Conservation (phyloP, 805 yeast species). For the Spencermartinsiella europaea region DNA sequence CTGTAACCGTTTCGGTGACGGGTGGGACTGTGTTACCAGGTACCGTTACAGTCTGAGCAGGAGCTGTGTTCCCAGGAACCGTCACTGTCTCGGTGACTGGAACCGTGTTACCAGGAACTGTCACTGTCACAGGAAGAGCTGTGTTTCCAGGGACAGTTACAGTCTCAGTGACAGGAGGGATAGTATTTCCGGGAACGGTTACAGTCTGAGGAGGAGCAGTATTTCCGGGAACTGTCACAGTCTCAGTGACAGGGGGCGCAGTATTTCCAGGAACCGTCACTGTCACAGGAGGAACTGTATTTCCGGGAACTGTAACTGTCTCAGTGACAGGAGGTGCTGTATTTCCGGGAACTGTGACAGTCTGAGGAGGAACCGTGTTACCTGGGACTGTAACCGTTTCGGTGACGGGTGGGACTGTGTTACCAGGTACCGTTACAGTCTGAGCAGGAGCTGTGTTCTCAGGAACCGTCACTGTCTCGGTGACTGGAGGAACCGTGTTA, state of each 20-base stretch:
- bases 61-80: slow-evolving; percentile 9
- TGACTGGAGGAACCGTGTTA: slow-evolving; percentile 10
- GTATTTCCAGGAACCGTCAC: neutral
- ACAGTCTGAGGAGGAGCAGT: slow-evolving; percentile 11
- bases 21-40: slow-evolving; percentile 16
- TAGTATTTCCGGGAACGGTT: slow-evolving; percentile 15
- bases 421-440: slow-evolving; percentile 7
- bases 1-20: slow-evolving; percentile 12
- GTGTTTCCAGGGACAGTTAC: slow-evolving; percentile 12
- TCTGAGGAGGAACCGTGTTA: slow-evolving; percentile 9
- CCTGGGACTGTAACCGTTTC: slow-evolving; percentile 20
- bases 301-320: slow-evolving; percentile 4
- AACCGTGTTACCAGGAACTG: slow-evolving; percentile 9
- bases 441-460: slow-evolving; percentile 12
- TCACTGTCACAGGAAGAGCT: slow-evolving; percentile 10
- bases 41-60: slow-evolving; percentile 8
- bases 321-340: slow-evolving; percentile 11
- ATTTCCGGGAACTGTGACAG: slow-evolving; percentile 8
- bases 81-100: slow-evolving; percentile 20
- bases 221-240: slow-evolving; percentile 19
- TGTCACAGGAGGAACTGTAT: neutral
- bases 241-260: slow-evolving; percentile 11
- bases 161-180: slow-evolving; percentile 10
- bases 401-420: slow-evolving; percentile 13
- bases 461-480: slow-evolving; percentile 6